Evolutionary conservation across 106 monocot genomes (phyloP), one percentile per base, ranked within the genome.

Genomic region (Dendrobium catenatum): DNA sequence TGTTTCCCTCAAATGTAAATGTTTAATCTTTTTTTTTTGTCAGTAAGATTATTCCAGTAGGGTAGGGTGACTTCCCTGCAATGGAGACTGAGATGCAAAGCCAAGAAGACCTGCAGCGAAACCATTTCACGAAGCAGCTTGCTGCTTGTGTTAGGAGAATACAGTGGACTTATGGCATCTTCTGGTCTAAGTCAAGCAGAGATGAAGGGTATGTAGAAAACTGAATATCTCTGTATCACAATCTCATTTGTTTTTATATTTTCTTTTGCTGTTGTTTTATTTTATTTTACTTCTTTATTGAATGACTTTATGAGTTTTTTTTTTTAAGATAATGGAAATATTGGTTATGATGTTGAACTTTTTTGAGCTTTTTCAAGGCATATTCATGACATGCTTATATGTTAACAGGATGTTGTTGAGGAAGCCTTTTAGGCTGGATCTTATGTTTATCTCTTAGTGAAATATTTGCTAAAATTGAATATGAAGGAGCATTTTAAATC

Each of bases 151-250:
- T 92, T 2, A 90, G 86, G 75, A 85, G 79, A 66, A 85, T 92
- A 26, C 90, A 90, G 70, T 96, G 96, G 96, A 94, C 85, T 59
- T 94, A 96, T 84, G 96, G 88, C 27, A 89, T 96, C 55, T 94
- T 96, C 83, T 96, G 96, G 94, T 82, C 86, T 31, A 40, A 75
- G 46, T 92, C 96, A 49, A 72, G 55, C n/a, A 75, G 75, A 9
- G 85, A 88, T 37, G 79, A 70, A 78, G 90, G 90, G 96, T 96
- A 91, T 73, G 77, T 29, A 68, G 68, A 68, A 6, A 33, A 11
- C 64, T 66, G 5, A 16, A 55, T 54, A n/a, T 37, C 29, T 37
- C 44, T 47, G 17, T 55, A 16, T 70, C 20, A 33, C 17, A 37
- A 33, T 72, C 76, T 46, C 24, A 6, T 76, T 20, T 46, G 47